These are phyloP conservation scores for Populus tomentosa DNA, from an alignment of 441 rosid genomes.

Conservation along the genomic window DNA sequence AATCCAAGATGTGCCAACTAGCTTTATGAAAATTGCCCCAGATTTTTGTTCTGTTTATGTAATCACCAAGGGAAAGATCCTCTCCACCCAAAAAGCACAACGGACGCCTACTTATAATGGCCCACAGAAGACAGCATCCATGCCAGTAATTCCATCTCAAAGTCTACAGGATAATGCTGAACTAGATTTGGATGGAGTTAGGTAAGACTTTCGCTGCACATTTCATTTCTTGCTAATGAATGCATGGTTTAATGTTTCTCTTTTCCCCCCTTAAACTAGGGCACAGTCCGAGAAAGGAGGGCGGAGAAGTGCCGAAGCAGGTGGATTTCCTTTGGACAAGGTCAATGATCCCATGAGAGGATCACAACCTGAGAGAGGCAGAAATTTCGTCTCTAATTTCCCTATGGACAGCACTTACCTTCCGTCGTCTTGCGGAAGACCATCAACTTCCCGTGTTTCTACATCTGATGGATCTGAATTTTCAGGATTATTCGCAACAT, in stretches of 20 bases:
- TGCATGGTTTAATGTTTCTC: background rate
- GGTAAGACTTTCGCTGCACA: constrained; percentile 26
- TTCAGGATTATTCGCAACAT: constrained; percentile 15
- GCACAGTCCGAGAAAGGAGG: constrained; percentile 20
- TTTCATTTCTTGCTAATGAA: background rate
- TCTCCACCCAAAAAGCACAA: constrained; percentile 45
- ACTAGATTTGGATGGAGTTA: constrained; percentile 29
- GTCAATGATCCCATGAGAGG: constrained; percentile 16
- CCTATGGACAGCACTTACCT: constrained; percentile 40
- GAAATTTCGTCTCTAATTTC: constrained; percentile 22
- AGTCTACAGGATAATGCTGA: constrained; percentile 19
- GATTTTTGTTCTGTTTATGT: constrained; percentile 72
- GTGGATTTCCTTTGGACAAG: constrained; percentile 28
- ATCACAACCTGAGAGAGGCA: constrained; percentile 23
- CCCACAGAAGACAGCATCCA: constrained; percentile 45
- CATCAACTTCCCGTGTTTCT: constrained; percentile 26
- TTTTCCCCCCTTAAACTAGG: constrained; percentile 16
- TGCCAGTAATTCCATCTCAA: constrained; percentile 22
- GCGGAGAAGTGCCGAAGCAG: constrained; percentile 31
- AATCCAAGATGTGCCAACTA: constrained; percentile 44
- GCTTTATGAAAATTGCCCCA: constrained; percentile 49
- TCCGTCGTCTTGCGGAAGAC: constrained; percentile 17
- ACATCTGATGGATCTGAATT: constrained; percentile 31
- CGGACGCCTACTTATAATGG: constrained; percentile 42
- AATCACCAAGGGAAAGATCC: constrained; percentile 68